Base-by-base conservation (phyloP, 352 stramenopile species). In the Phytophthora tentaculata region DNA sequence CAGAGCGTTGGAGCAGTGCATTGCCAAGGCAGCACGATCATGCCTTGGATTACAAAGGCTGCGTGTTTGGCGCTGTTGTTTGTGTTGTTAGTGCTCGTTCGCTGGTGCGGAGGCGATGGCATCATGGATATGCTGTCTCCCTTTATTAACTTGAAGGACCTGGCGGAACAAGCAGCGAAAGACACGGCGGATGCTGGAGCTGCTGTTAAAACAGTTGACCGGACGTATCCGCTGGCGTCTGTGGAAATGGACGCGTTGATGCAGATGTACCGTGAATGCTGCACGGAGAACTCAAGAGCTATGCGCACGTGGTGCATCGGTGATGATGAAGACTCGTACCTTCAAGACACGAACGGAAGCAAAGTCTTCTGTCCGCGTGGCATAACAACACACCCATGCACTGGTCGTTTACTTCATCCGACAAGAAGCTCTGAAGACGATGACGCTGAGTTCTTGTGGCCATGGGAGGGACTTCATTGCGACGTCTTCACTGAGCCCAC, bases 381-480 rank as follows among this genome's bases (percentile, higher is more conserved):
- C 3, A 51, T 89, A 8, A 56, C 53, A 24, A 94, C 86, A 1
- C 79, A 94, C 43, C 83, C 83, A 45, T 94, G 86, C 58, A 83
- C 80, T 22, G 86, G 86, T 13, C 76, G 81, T 16, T 69, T 90
- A 4, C 60, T 94, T 51, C 35, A 68, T 32, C 48, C 62, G 4
- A 82, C 71, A 20, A 68, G 51, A 10, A 79, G 55, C 9, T 10
- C 45, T 2, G 39, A 56, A 14, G 35, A 63, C 1, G 49, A 56
- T 22, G 37, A 41, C 3, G 13, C 71, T 13, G 61, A 80, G 29
- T 90, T 80, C 44, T 65, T 90, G 16, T 90, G 86, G 86, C 79
- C 82, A 16, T 94, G 86, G 86, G 58, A 90, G 61, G 82, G 86
- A n/a, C 65, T 94, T 61, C 80, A 76, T 48, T 94, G 83, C 60